Percentiles rank a stretch among this genome's conserved stretches.
These are phyloP conservation scores for Cylindrotheca closterium DNA, from an alignment of 108 stramenopile species.

Conservation along the genomic window DNA sequence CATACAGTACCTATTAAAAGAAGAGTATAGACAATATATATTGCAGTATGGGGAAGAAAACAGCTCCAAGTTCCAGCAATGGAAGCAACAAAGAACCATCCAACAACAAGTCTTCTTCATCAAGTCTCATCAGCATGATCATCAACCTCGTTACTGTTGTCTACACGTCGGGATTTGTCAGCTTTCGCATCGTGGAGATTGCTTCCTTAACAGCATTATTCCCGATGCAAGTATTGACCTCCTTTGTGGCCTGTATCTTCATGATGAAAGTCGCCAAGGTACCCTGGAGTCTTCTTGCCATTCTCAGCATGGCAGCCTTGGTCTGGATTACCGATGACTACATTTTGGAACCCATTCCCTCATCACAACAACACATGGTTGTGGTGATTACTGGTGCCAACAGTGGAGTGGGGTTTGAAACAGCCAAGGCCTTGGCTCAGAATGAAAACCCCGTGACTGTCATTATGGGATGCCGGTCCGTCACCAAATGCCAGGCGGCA, in stretches of 20 bases:
- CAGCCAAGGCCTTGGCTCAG: constrained; percentile 4
- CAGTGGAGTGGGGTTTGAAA: constrained; percentile 15
- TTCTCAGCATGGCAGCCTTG: not conserved
- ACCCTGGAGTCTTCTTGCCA: not conserved
- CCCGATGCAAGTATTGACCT: not conserved
- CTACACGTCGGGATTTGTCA: not conserved
- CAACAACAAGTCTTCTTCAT: too few species aligned
- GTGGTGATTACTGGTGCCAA: constrained; percentile 26
- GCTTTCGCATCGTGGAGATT: not conserved
- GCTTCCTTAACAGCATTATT: not conserved
- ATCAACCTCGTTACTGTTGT: too few species aligned
- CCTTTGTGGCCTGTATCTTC: not conserved
- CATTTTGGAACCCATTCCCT: not conserved
- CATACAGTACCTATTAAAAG: too few species aligned
- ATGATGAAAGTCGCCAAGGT: not conserved
- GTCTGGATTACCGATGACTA: not conserved
- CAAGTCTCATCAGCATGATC: too few species aligned
- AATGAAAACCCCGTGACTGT: not conserved
- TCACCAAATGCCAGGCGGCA: constrained; percentile 2
- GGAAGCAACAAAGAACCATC: too few species aligned
- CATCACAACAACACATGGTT: not conserved
- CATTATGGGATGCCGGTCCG: constrained; percentile 9
- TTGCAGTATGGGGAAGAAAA: too few species aligned
- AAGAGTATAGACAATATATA: too few species aligned
- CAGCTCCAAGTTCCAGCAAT: too few species aligned